These are phyloP conservation scores for Yamadazyma paraphyllophila DNA, from an alignment of 805 yeast species.

Conservation along the genomic window DNA sequence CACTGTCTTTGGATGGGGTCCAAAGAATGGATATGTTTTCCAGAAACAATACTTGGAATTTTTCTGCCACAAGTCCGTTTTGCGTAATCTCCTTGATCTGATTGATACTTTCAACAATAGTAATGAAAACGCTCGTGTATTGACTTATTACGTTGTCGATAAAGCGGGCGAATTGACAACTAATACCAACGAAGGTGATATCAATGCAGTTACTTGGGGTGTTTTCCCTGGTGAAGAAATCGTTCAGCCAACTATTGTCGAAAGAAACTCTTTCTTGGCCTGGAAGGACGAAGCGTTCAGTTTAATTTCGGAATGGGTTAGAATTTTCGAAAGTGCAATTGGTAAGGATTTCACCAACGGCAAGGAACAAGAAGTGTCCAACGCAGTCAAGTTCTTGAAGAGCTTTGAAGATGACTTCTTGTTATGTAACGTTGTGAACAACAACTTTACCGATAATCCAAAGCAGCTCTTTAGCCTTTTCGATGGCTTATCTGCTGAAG, in stretches of 20 bases:
- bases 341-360: conserved; percentile 27
- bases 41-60: conserved; percentile 93
- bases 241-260: conserved; percentile 94
- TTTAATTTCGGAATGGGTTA: conserved; percentile 77
- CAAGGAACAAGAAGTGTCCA: conserved; percentile 26
- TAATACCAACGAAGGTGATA: conserved; percentile 71
- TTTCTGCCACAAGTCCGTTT: conserved; percentile 60
- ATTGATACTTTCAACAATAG: conserved; percentile 47
- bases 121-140: conserved; percentile 42
- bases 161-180: conserved; percentile 57
- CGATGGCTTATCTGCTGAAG: conserved; percentile 19
- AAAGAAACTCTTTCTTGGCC: conserved; percentile 85
- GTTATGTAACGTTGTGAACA: conserved; percentile 86
- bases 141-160: conserved; percentile 77
- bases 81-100: conserved; percentile 33
- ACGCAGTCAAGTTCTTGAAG: conserved; percentile 42
- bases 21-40: conserved; percentile 85
- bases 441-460: conserved; percentile 62
- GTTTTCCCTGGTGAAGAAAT: conserved; percentile 95
- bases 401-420: conserved; percentile 58
- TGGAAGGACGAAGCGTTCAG: conserved; percentile 96
- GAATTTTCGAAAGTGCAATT: conserved; percentile 42
- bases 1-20: conserved; percentile 90
- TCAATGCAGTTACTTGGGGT: conserved; percentile 98
- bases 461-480: conserved; percentile 58